Conservation (phyloP, 2,329 filamentous ascomycete species). For the Elsinoe arachidis region DNA sequence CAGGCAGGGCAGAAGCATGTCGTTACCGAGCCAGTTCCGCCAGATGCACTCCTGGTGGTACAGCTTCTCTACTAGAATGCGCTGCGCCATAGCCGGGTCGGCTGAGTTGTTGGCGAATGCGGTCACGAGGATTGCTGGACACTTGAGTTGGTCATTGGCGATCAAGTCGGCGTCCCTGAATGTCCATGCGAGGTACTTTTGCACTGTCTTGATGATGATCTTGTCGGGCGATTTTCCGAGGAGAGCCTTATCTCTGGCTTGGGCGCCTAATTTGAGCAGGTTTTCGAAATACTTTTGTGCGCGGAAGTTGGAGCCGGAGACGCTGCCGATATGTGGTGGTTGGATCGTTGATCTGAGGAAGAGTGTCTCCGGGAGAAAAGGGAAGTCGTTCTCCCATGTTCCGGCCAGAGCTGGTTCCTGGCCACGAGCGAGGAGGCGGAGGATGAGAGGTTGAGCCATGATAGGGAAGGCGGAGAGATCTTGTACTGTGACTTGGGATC, state of each 20-base stretch:
- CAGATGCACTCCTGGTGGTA: background rate
- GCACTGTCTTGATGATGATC: background rate
- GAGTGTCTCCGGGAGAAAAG: background rate
- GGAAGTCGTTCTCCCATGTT: conserved; percentile 4
- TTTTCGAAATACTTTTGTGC: conserved; percentile 1
- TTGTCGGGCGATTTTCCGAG: background rate
- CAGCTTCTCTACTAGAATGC: background rate
- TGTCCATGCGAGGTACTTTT: background rate
- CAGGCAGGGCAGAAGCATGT: background rate
- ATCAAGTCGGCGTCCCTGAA: conserved; percentile 1
- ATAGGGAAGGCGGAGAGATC: conserved; percentile 5
- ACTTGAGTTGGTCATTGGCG: background rate
- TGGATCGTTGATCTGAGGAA: background rate
- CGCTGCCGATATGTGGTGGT: background rate
- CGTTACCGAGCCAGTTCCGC: background rate
- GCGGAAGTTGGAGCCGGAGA: conserved; percentile 3
- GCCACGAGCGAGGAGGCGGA: conserved; percentile 1
- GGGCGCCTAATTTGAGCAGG: background rate
- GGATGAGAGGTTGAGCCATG: background rate
- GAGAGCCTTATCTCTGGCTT: background rate
- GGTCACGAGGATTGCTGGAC: background rate
- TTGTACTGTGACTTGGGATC: background rate
- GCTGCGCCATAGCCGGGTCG: background rate
- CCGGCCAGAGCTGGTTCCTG: background rate
- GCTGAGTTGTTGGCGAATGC: background rate